A percentile compares a stretch with the other conserved stretches of the same genome.
Conservation (phyloP, 2,329 filamentous ascomycete genomes). For the Talaromyces islandicus region DNA sequence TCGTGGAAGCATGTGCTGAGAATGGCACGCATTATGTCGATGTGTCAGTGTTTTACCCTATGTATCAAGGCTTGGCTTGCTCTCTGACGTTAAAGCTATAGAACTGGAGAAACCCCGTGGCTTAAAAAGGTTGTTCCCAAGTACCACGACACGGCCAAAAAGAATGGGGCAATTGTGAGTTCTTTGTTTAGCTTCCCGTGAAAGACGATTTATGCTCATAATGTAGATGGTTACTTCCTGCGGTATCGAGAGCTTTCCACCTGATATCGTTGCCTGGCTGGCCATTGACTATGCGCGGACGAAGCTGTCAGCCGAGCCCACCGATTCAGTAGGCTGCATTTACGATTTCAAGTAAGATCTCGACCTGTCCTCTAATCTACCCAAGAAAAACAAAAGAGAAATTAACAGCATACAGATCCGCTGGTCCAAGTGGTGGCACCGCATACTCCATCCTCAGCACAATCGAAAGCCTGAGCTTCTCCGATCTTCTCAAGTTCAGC, state of each 20-base stretch:
- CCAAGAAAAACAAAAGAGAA: too few relatives aligned
- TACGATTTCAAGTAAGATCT: conserved; percentile 45
- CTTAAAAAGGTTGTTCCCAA: conserved; percentile 56
- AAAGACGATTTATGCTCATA: too few relatives aligned
- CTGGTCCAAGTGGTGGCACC: conserved; percentile 54
- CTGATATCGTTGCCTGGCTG: conserved; percentile 50
- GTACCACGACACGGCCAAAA: conserved; percentile 55
- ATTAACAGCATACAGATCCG: conserved; percentile 21
- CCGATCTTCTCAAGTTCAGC: conserved; percentile 42
- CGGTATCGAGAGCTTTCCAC: conserved; percentile 57
- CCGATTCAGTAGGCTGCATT: conserved; percentile 47
- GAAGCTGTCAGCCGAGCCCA: conserved; percentile 44
- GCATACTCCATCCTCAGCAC: conserved; percentile 60
- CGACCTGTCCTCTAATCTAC: too few relatives aligned
- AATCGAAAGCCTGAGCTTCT: conserved; percentile 41
- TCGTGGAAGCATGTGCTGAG: conserved; percentile 59
- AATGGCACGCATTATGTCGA: conserved; percentile 64
- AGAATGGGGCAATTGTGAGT: conserved; percentile 54
- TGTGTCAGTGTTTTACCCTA: conserved; percentile 33
- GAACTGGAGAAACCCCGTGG: conserved; percentile 61
- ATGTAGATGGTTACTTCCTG: conserved; percentile 53
- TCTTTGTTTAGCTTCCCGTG: neutral
- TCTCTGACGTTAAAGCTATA: conserved; percentile 15
- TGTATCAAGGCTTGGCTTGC: conserved; percentile 1
- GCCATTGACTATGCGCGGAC: conserved; percentile 50